Conservation (phyloP, 2,329 filamentous ascomycete species). For the Claviceps cyperi region DNA sequence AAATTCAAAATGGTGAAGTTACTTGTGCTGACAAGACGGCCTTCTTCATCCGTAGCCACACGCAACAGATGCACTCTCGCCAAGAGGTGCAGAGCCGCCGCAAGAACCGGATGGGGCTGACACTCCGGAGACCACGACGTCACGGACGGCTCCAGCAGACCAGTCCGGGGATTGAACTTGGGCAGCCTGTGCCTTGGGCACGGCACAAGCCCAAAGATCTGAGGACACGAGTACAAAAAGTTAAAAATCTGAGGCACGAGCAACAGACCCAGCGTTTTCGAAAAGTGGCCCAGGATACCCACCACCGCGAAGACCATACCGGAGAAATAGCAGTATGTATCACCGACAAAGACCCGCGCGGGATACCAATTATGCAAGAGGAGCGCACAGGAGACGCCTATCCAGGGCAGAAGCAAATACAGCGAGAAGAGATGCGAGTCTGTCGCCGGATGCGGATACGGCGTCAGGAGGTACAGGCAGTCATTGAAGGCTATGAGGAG, state of each 20-base stretch:
- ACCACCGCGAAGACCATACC: slow-evolving; percentile 98
- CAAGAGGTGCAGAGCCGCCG: slow-evolving; percentile 50
- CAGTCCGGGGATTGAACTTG: slow-evolving; percentile 71
- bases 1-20: slow-evolving; percentile 92
- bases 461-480: slow-evolving; percentile 67
- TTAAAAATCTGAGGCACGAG: slow-evolving; percentile 94
- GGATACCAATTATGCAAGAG: slow-evolving; percentile 93
- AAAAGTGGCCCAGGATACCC: slow-evolving; percentile 92
- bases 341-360: slow-evolving; percentile 86
- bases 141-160: slow-evolving; percentile 72
- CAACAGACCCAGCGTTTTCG: slow-evolving; percentile 83
- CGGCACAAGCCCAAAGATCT: slow-evolving; percentile 78
- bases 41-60: slow-evolving; percentile 51
- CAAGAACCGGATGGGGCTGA: slow-evolving; percentile 54
- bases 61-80: slow-evolving; percentile 53
- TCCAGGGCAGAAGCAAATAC: slow-evolving; percentile 85
- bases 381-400: slow-evolving; percentile 79
- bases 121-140: slow-evolving; percentile 56
- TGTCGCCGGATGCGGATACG: slow-evolving; percentile 81
- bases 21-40: slow-evolving; percentile 61
- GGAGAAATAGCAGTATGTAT: slow-evolving; percentile 99
- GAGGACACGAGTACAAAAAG: slow-evolving; percentile 84
- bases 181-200: slow-evolving; percentile 89
- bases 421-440: slow-evolving; percentile 94
- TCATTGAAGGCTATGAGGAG: slow-evolving; percentile 76